Percentiles rank a stretch among this genome's conserved stretches.
phyloP scores from a whole-genome alignment of 768 basidiomycete genomes.

The Termitomyces sp. region DNA sequence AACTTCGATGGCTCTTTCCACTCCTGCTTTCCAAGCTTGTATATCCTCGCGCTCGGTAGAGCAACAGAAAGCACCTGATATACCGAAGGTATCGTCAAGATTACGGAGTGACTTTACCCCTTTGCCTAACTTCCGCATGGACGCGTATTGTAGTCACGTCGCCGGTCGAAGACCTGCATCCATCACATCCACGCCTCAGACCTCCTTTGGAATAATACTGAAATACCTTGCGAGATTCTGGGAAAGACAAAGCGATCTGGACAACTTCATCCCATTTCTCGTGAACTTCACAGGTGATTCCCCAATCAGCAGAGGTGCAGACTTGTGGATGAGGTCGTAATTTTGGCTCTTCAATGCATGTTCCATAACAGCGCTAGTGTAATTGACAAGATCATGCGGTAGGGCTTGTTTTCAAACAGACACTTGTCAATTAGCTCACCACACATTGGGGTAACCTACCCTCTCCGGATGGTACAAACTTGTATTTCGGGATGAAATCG shows the following conservation, averaged over 20 bases:
- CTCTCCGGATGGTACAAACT: conserved; percentile 1
- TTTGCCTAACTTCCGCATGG: conserved; percentile 1
- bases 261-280: conserved; percentile 1
- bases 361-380: neutral
- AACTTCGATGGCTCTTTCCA: neutral
- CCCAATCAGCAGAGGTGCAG: neutral
- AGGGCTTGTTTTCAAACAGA: neutral
- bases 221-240: neutral
- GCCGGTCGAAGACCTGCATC: neutral
- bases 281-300: neutral
- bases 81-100: conserved; percentile 2
- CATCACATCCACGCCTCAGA: neutral
- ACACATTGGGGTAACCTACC: neutral
- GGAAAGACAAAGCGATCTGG: neutral
- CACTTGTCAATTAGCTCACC: neutral
- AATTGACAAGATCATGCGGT: neutral
- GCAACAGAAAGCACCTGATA: neutral
- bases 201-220: accelerated
- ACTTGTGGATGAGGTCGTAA: conserved; percentile 2
- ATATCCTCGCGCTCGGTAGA: neutral
- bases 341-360: neutral
- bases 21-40: neutral
- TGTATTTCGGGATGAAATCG: neutral
- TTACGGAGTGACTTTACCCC: neutral
- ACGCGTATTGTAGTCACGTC: neutral